Percentiles rank a stretch among this genome's conserved stretches.
Evolutionary conservation across 2,329 filamentous ascomycete species (phyloP).

Genomic region (Coleophoma crateriformis): DNA sequence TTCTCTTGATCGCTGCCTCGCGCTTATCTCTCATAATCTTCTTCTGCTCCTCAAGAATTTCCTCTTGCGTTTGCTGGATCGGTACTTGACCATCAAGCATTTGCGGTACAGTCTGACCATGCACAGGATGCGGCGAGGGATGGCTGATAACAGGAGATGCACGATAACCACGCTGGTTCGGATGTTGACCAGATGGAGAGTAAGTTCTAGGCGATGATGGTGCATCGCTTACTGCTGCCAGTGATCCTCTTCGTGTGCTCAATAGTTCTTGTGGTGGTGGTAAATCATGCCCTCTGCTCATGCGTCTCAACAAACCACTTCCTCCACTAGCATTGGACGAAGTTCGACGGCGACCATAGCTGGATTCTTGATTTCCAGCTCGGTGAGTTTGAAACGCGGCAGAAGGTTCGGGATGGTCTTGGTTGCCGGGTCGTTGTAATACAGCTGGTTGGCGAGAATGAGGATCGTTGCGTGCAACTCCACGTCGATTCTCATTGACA

Average conservation of each 20-base stretch:
- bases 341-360: conserved; percentile 71
- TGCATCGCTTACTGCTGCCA: conserved; percentile 44
- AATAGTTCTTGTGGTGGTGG: conserved; percentile 29
- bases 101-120: conserved; percentile 24
- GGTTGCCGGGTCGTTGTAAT: conserved; percentile 65
- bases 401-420: conserved; percentile 74
- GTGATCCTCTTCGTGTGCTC: conserved; percentile 40
- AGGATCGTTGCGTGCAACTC: conserved; percentile 60
- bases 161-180: conserved; percentile 19
- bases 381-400: conserved; percentile 79
- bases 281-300: conserved; percentile 27
- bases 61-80: neutral
- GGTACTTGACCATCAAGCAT: conserved; percentile 26
- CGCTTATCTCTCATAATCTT: conserved; percentile 69
- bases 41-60: conserved; percentile 49
- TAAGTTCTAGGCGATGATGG: conserved; percentile 40
- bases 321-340: conserved; percentile 91
- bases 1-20: conserved; percentile 63
- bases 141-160: conserved; percentile 28
- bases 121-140: conserved; percentile 23
- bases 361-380: conserved; percentile 56
- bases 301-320: conserved; percentile 57
- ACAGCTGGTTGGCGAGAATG: conserved; percentile 69
- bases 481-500: conserved; percentile 68
- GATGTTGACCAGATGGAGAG: conserved; percentile 24